Evolutionary conservation across 202 grass and related monocot genomes (phyloP).

Genomic region (Bolboschoenoplectus hybrid): DNA sequence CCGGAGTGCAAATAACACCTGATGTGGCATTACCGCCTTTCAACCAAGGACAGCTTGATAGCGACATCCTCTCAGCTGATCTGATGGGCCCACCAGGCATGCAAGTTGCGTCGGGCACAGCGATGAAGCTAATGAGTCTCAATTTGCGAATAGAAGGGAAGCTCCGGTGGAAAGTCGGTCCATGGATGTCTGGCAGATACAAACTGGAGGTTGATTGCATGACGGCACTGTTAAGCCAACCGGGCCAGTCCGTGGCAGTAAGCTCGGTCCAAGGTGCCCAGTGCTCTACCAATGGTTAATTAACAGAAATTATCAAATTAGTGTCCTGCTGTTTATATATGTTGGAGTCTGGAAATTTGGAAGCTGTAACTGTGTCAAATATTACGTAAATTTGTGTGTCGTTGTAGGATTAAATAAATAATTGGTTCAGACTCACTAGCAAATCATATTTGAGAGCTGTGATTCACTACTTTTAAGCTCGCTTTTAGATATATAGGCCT

Average conservation of each 20-base stretch:
- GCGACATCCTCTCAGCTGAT: slow-evolving; percentile 44
- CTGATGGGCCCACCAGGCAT: slow-evolving; percentile 31
- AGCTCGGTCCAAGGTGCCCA: slow-evolving; percentile 45
- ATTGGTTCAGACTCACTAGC: neutral
- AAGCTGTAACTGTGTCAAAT: neutral
- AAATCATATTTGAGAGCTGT: neutral
- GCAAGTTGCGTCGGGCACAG: neutral
- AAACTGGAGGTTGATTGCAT: slow-evolving; percentile 58
- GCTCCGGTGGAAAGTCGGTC: slow-evolving; percentile 81
- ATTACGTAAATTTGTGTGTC: neutral
- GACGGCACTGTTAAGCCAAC: slow-evolving; percentile 30
- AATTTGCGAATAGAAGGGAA: slow-evolving; percentile 55
- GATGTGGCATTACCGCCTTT: slow-evolving; percentile 47
- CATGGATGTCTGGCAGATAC: slow-evolving; percentile 60
- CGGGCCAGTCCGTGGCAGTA: neutral
- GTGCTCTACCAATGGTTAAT: slow-evolving; percentile 53
- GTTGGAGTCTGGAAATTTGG: neutral
- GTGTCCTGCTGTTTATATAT: neutral
- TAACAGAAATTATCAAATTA: neutral
- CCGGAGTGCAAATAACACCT: slow-evolving; percentile 45
- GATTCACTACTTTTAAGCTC: neutral
- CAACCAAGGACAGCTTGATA: slow-evolving; percentile 49
- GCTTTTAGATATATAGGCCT: neutral
- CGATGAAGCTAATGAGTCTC: slow-evolving; percentile 41
- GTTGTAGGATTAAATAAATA: neutral